Base-by-base conservation (phyloP, 164 flowering plant species). In the Pachysandra terminalis region DNA sequence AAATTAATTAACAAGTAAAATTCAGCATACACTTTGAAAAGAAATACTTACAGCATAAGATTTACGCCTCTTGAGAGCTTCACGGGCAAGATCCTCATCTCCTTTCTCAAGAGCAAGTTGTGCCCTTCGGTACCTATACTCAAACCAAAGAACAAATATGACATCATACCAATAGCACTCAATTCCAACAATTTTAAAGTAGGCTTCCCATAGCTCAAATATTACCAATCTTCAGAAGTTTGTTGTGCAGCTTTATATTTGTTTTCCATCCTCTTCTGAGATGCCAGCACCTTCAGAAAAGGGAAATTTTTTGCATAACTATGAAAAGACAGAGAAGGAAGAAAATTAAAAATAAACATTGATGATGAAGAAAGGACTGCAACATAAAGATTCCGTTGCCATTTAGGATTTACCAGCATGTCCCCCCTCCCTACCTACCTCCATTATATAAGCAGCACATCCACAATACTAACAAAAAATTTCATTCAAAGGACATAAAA, bases 41-140 rank as follows among this genome's bases (percentile, higher is more conserved):
- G 9, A 45, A 63, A 72, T 71, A 69, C 86, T 77, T 82, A 91
- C 97, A 64, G 93, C 90, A 86, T 81, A 86, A 61, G 97, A 81
- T 82, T 91, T 91, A 60, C 93, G 87, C 65, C 97, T 81, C 79
- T 88, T 91, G 10, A 91, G 85, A 64, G 96, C 93, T 79, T 91
- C 97, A 67, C 97, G 96, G 52, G 96, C 96, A 78, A 91, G 93
- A 71, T 91, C 91, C 71, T 91, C 97, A 23, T 91, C 90, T 62
- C 97, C 97, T 75, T 88, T 91, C 63, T 72, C 79, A 71, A 91
- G 90, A 73, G 97, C 97, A 66, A 91, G 84, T 72, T 91, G 97
- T 23, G 97, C 97, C 74, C 83, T 83, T 5, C 83, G 80, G 53
- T 91, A 89, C 97, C 97, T 91, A 51, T 64, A 51, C 54, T 24